Evolutionary conservation across 2,329 filamentous ascomycete species (phyloP), one percentile per base, ranked within the genome.

Genomic region (Diplodia sapinea): DNA sequence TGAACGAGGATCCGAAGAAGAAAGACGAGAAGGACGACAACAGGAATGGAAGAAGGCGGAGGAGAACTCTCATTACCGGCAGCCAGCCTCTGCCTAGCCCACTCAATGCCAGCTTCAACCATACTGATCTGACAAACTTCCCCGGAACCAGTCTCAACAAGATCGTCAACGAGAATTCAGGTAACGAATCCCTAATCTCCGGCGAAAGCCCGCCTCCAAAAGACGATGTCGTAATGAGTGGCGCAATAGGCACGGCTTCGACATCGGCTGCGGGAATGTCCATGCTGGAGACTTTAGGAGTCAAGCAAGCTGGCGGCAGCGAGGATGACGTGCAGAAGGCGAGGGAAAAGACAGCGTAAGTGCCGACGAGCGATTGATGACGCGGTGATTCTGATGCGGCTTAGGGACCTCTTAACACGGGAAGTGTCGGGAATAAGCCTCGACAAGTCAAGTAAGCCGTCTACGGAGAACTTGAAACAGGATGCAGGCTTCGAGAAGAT

Each of bases 61-160:
- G 95, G 79, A 87, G 95, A 75, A 99, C 95, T 2, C 86, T 99
- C 69, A 98, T 99, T 77, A 98, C 95, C 2, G 95, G 95, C 78
- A 97, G 93, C 77, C 95, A 99, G 80, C 95, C 95, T 68, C 84
- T 99, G 70, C 95, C 95, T 5, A 97, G 94, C 75, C 95, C 95
- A 8, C 87, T 99, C 70, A 97, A 97, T 79, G 91, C 94, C 65
- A 94, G 86, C 77, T 99, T 98, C 81, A 93, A 89, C 78, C 89
- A 92, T 71, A 83, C 86, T 73, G 93, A 95, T 74, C 83, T 94
- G 66, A 79, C 84, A 68, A 85, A 84, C 70, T 86, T 86, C 76
- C 83, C 83, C 26, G 84, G 85, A 61, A 83, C 89, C 66, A 97
- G 93, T 78, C 85, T 97, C 66, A 93, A 92, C 76, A 91, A 94